phyloP scores from a whole-genome alignment of 495 filamentous ascomycete species.

The Podospora pseudoanserina region DNA sequence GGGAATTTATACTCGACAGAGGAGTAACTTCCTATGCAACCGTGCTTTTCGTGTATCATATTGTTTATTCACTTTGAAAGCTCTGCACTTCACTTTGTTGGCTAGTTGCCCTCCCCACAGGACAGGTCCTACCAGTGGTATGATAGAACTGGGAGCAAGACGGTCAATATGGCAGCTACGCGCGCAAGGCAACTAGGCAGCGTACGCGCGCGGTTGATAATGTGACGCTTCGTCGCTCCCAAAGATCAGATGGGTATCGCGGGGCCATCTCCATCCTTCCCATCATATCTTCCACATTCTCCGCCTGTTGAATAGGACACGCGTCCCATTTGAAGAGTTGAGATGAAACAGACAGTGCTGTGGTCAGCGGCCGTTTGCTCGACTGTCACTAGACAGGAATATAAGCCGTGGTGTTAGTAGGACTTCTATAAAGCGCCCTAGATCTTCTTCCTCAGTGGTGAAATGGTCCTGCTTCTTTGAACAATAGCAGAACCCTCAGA shows the following conservation, averaged over 20 bases:
- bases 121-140: neutral
- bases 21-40: neutral
- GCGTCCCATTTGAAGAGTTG: neutral
- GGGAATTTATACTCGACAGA: neutral
- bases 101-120: neutral
- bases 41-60: neutral
- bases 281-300: neutral
- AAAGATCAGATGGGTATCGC: neutral
- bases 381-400: neutral
- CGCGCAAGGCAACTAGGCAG: neutral
- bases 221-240: neutral
- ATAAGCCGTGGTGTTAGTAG: neutral
- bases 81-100: neutral
- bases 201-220: neutral
- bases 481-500: neutral
- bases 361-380: neutral
- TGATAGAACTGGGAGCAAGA: neutral
- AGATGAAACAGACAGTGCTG: neutral
- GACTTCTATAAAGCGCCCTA: neutral
- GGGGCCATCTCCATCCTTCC: neutral
- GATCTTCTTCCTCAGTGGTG: neutral
- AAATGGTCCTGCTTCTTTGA: neutral
- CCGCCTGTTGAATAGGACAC: neutral
- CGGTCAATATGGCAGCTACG: neutral
- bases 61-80: neutral